A percentile compares a stretch with the other conserved stretches of the same genome.
These are phyloP conservation scores for Arthrobotrys entomopaga DNA, from an alignment of 2,329 filamentous ascomycete species.

Conservation along the genomic window DNA sequence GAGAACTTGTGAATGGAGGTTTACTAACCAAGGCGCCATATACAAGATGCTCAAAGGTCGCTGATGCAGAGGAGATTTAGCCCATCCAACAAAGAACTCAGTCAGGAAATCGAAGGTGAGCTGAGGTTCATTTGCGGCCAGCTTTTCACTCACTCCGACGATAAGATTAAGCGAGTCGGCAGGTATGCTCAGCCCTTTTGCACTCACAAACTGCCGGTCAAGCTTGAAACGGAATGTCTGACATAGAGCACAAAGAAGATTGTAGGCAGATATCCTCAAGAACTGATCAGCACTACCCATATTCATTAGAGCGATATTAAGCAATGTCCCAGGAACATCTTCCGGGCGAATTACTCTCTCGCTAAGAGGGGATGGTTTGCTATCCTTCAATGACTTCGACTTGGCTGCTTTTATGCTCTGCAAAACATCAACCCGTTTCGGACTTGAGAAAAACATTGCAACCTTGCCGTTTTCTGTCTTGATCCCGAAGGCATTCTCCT, in stretches of 20 bases:
- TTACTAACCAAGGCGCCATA: conserved; percentile 75
- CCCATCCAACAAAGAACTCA: conserved; percentile 79
- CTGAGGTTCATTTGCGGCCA: conserved; percentile 73
- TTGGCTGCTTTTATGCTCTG: conserved; percentile 73
- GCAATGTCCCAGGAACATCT: conserved; percentile 75
- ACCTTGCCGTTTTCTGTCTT: conserved; percentile 76
- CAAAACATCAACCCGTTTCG: conserved; percentile 72
- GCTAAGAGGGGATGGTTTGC: conserved; percentile 70
- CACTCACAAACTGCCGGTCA: conserved; percentile 71
- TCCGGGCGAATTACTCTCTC: conserved; percentile 75
- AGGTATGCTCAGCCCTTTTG: conserved; percentile 71
- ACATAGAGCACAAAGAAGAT: conserved; percentile 73
- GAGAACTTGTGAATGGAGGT: conserved; percentile 71
- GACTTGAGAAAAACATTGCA: conserved; percentile 77
- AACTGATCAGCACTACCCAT: conserved; percentile 71
- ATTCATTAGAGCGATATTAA: conserved; percentile 75
- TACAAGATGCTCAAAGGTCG: conserved; percentile 74
- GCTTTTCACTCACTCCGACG: conserved; percentile 72
- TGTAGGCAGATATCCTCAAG: conserved; percentile 73
- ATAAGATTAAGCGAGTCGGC: conserved; percentile 73
- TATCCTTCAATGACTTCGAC: conserved; percentile 73
- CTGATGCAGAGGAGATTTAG: conserved; percentile 74
- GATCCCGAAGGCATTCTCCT: conserved; percentile 74
- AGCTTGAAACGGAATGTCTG: conserved; percentile 74
- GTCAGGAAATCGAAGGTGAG: conserved; percentile 75